Evolutionary conservation across 345 rosid species (phyloP), one percentile per base, ranked within the genome.

Genomic region (Citrus unshiu): DNA sequence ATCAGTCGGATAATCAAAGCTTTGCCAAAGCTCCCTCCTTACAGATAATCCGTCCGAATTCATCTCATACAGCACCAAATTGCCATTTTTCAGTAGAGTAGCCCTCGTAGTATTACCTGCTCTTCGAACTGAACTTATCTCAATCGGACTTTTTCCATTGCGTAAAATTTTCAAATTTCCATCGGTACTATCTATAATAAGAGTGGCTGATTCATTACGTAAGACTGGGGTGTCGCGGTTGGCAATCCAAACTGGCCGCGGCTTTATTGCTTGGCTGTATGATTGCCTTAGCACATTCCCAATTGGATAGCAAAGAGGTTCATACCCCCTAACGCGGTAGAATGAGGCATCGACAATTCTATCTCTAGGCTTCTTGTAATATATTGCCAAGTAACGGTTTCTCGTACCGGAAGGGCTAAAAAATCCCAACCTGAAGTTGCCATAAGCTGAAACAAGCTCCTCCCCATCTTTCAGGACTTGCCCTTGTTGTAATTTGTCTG

Each of bases 81-180:
- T 86, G 19, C 91, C 88, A 29, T 80, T 70, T 75, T 83, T 81
- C 60, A 77, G 54, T 27, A 86, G 67, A 27, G 73, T 78, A n/a
- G 84, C 87, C 16, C 81, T 83, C 9, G 87, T 76, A 32, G 86
- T 76, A 32, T 84, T 81, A 21, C 78, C 49, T 5, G 77, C 69
- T 65, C 54, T 57, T 74, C 64, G 59, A 18, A 27, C 63, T 18
- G 80, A 76, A 43, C 66, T 79, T 7, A 82, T 37, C 7, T 2
- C 9, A 2, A 34, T 6, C 34, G 63, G 29, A 34, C 24, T 24
- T 21, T 46, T 63, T 5, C 32, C 65, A 7, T 9, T 25, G 34
- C 21, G 4, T 25, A 34, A 24, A 21, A 73, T 57, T 37, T 14
- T 79, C 69, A 69, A 63, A 9, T 69, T 80, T 1, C 76, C 79